Conservation (phyloP, 257 asterid species). For the Solanum medicagineum region DNA sequence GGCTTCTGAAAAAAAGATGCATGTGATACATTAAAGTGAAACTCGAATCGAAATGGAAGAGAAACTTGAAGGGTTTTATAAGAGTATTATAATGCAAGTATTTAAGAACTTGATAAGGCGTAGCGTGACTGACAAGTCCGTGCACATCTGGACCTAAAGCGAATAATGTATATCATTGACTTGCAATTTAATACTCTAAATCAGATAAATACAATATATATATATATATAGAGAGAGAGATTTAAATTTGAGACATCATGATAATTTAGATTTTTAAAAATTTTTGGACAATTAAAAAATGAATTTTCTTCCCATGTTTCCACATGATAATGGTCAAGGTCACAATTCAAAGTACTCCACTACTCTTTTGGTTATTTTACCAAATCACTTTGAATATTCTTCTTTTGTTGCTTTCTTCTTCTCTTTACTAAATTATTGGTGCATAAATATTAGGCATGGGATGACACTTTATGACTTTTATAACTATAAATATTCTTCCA, state of each 20-base stretch:
- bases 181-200: not conserved
- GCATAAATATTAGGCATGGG: not conserved
- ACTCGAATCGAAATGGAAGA: not conserved
- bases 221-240: too few species aligned
- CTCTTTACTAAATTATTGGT: not conserved
- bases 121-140: too few species aligned
- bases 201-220: not conserved
- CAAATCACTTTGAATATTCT: not conserved
- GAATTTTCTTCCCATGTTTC: not conserved
- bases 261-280: too few species aligned
- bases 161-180: too few species aligned
- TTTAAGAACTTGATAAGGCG: too few species aligned
- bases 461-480: not conserved
- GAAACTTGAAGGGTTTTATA: too few species aligned
- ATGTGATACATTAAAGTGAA: not conserved
- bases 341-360: not conserved
- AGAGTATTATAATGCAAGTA: too few species aligned
- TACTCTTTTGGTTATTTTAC: not conserved
- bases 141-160: too few species aligned
- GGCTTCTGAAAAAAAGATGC: too few species aligned
- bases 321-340: not conserved
- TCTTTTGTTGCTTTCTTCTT: not conserved
- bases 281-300: not conserved
- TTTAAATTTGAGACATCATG: not conserved
- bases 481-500: not conserved